Evolutionary conservation across 2,329 filamentous ascomycete species (phyloP).

Genomic region (Ophiostoma perfectum): DNA sequence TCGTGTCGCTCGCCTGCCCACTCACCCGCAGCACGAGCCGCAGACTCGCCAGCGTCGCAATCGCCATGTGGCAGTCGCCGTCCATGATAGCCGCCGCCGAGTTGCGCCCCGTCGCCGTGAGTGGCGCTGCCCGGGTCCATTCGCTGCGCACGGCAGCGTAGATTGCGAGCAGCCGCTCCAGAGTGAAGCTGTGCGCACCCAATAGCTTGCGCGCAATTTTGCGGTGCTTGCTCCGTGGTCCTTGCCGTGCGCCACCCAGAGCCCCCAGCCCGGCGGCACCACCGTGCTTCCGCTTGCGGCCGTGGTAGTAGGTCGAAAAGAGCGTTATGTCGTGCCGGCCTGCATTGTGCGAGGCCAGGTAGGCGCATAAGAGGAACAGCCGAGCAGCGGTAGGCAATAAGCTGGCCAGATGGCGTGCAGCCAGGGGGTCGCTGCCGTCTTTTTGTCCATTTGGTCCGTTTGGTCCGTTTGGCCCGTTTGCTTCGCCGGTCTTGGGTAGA

Average conservation of each 20-base stretch:
- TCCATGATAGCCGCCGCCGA: slow-evolving; percentile 38
- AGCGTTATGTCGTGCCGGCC: slow-evolving; percentile 65
- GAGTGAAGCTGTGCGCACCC: slow-evolving; percentile 68
- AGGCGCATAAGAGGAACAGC: slow-evolving; percentile 68
- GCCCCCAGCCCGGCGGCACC: slow-evolving; percentile 37
- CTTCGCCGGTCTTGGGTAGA: not conserved
- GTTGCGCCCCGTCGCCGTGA: slow-evolving; percentile 24
- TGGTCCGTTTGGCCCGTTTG: not conserved
- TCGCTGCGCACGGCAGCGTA: slow-evolving; percentile 60
- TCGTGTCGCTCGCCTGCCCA: slow-evolving; percentile 49
- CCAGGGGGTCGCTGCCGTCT: slow-evolving; percentile 33
- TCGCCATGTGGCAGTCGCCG: slow-evolving; percentile 55
- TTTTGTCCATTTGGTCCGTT: not conserved
- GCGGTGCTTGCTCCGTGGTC: slow-evolving; percentile 48
- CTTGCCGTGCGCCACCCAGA: slow-evolving; percentile 29
- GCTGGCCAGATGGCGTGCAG: slow-evolving; percentile 38
- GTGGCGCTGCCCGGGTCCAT: slow-evolving; percentile 40
- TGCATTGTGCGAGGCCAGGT: slow-evolving; percentile 76
- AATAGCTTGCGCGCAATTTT: slow-evolving; percentile 73
- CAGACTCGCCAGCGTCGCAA: slow-evolving; percentile 69
- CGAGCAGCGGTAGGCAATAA: slow-evolving; percentile 68
- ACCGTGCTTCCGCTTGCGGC: slow-evolving; percentile 42
- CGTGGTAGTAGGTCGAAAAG: slow-evolving; percentile 66
- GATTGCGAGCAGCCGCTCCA: slow-evolving; percentile 75
- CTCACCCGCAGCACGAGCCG: slow-evolving; percentile 63